phyloP scores from a whole-genome alignment of 2,329 filamentous ascomycete genomes.

The Ophiostoma angusticollis region DNA sequence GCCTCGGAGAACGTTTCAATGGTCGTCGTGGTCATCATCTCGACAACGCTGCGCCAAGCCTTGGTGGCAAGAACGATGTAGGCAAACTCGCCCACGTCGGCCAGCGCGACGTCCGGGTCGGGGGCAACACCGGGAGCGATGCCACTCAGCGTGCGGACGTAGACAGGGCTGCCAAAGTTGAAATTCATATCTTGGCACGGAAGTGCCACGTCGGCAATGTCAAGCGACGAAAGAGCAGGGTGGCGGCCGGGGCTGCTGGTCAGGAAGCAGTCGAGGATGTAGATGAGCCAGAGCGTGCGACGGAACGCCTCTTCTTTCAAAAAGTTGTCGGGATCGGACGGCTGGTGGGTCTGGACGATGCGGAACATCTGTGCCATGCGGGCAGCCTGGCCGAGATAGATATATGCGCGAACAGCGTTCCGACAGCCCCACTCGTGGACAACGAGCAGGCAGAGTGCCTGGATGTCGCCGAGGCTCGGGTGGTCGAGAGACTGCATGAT shows the following conservation, averaged over 20 bases:
- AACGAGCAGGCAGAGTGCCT: constrained; percentile 46
- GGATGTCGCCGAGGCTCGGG: constrained; percentile 46
- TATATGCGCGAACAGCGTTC: constrained; percentile 49
- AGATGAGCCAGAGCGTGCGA: constrained; percentile 49
- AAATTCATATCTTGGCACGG: constrained; percentile 51
- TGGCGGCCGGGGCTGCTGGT: constrained; percentile 49
- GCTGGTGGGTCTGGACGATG: constrained; percentile 40
- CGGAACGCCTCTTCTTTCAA: constrained; percentile 49
- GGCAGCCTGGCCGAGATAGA: constrained; percentile 49
- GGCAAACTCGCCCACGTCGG: constrained; percentile 47
- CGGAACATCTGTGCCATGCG: constrained; percentile 53
- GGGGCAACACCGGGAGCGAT: constrained; percentile 25
- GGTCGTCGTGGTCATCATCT: constrained; percentile 44
- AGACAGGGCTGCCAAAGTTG: constrained; percentile 47
- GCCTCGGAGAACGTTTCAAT: constrained; percentile 41
- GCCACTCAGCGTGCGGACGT: constrained; percentile 41
- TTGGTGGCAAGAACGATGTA: constrained; percentile 48
- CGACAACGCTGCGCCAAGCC: constrained; percentile 49
- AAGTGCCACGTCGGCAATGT: constrained; percentile 42
- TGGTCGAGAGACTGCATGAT: constrained; percentile 47
- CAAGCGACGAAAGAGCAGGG: constrained; percentile 40
- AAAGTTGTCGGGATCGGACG: constrained; percentile 43
- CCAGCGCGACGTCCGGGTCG: constrained; percentile 26
- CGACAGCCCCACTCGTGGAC: constrained; percentile 51
- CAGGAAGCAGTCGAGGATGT: constrained; percentile 49